Evolutionary conservation across 2,329 filamentous ascomycete species (phyloP).

Genomic region (Neocatenulostroma microsporum): DNA sequence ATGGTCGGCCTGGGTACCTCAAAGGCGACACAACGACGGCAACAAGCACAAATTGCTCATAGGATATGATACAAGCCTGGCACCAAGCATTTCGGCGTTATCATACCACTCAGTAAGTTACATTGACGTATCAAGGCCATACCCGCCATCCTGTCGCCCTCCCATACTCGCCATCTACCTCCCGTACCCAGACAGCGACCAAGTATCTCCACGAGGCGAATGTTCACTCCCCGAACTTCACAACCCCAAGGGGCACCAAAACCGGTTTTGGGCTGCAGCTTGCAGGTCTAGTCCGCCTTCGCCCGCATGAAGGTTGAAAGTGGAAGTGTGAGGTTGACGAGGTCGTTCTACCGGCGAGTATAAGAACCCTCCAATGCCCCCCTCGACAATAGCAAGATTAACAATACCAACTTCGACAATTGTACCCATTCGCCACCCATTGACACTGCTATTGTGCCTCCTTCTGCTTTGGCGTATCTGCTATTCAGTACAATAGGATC

Average conservation of each 20-base stretch:
- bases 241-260: neutral
- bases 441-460: neutral
- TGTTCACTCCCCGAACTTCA: slow-evolving; percentile 6
- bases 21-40: neutral
- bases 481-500: slow-evolving; percentile 7
- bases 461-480: neutral
- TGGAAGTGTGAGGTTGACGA: slow-evolving; percentile 8
- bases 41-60: neutral
- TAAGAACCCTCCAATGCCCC: neutral
- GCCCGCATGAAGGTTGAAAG: neutral
- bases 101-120: too few relatives aligned
- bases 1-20: neutral
- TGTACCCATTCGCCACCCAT: neutral
- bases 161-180: neutral
- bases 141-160: too few relatives aligned
- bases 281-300: slow-evolving; percentile 1
- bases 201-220: neutral
- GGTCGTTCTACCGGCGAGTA: slow-evolving; percentile 6
- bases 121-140: too few relatives aligned
- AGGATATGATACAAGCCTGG: neutral
- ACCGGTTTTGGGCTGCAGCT: slow-evolving; percentile 1
- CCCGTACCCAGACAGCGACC: neutral
- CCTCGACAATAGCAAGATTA: slow-evolving; percentile 9
- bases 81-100: too few relatives aligned
- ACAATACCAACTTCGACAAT: slow-evolving; percentile 4